A percentile compares a stretch with the other conserved stretches of the same genome.
These are phyloP conservation scores for Vigna mungo DNA, from an alignment of 306 rosid species.

Conservation along the genomic window DNA sequence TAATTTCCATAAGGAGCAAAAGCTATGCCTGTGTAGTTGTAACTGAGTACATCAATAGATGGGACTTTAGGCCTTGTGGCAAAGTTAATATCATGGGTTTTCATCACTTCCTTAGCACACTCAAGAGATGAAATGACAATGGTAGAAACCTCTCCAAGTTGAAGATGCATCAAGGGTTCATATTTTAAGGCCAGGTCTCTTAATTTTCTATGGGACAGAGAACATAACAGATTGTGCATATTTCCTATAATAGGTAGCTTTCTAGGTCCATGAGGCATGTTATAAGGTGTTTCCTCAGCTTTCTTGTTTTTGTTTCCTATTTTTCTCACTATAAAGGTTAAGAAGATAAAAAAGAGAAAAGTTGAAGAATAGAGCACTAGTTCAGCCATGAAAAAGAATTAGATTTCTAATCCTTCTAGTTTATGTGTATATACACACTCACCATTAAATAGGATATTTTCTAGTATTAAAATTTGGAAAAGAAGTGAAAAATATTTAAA, in stretches of 20 bases:
- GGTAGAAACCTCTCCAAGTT: constrained; percentile 52
- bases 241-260: constrained; percentile 54
- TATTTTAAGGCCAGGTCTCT: constrained; percentile 50
- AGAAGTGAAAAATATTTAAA: too few relatives aligned
- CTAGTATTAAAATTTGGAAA: too few relatives aligned
- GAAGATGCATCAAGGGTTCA: constrained; percentile 55
- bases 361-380: background rate
- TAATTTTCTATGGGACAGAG: constrained; percentile 42
- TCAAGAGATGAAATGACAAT: constrained; percentile 54
- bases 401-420: too few relatives aligned
- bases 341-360: background rate
- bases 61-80: constrained; percentile 43
- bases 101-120: constrained; percentile 47
- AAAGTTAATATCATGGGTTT: constrained; percentile 51
- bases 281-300: background rate
- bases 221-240: constrained; percentile 21
- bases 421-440: too few relatives aligned
- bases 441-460: too few relatives aligned
- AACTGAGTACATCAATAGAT: constrained; percentile 17
- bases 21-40: constrained; percentile 29
- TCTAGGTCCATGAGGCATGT: constrained; percentile 48
- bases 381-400: background rate
- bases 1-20: constrained; percentile 49
- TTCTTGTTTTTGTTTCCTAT: background rate
- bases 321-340: background rate